phyloP scores from a whole-genome alignment of 257 asterid species.

The Ehretia macrophylla region DNA sequence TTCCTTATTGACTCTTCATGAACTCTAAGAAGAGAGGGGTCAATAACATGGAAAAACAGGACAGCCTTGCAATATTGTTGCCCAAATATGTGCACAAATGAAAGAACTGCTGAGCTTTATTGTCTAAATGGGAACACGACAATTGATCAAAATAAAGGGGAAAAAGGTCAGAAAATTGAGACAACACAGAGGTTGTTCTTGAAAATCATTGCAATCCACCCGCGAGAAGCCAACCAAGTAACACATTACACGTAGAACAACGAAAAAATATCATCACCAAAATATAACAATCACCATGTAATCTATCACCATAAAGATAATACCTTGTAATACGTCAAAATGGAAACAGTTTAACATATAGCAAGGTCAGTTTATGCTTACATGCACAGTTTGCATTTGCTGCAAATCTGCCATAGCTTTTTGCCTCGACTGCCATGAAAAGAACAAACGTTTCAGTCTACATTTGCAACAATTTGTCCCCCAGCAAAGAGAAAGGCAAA shows the following conservation, averaged over 20 bases:
- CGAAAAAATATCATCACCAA: no score
- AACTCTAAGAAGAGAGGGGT: neutral
- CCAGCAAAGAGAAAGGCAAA: no score
- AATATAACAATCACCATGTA: no score
- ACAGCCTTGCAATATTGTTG: neutral
- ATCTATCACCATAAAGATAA: neutral
- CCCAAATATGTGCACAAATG: neutral
- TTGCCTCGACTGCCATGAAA: conserved; percentile 74
- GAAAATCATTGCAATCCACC: no score
- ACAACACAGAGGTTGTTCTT: no score
- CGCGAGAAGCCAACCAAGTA: no score
- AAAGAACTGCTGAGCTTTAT: no score
- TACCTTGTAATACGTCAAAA: neutral
- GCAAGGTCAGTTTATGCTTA: conserved; percentile 32
- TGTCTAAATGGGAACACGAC: no score
- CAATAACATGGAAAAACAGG: neutral
- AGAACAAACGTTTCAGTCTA: neutral
- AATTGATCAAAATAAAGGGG: no score
- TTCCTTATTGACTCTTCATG: no score
- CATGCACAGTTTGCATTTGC: conserved; percentile 77
- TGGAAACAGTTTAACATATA: neutral
- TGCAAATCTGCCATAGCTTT: conserved; percentile 77
- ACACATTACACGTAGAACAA: no score
- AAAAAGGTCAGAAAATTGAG: no score
- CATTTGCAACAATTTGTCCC: neutral